Conservation (phyloP, 1,284 basidiomycete genomes). For the Pholiota adiposa region DNA sequence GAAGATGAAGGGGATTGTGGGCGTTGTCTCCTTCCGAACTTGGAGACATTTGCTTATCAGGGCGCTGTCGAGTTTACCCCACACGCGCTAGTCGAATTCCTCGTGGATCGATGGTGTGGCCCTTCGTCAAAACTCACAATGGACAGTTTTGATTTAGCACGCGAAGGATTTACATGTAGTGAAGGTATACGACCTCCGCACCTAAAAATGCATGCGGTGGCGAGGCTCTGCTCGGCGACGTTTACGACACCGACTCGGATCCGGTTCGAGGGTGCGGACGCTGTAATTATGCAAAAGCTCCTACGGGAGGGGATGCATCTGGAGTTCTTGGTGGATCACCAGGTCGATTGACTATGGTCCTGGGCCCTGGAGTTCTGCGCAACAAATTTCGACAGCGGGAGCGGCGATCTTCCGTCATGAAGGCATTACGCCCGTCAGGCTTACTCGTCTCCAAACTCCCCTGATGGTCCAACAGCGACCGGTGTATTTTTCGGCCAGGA, state of each 20-base stretch:
- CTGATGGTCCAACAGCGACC: too few relatives aligned
- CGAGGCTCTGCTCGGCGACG: slow-evolving; percentile 13
- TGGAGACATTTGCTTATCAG: slow-evolving; percentile 22
- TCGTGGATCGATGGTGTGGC: slow-evolving; percentile 16
- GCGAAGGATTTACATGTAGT: too few relatives aligned
- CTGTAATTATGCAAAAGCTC: slow-evolving; percentile 8
- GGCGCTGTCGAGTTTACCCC: slow-evolving; percentile 17
- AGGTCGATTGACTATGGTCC: slow-evolving; percentile 6
- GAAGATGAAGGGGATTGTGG: background rate
- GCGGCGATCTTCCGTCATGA: too few relatives aligned
- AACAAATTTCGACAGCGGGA: too few relatives aligned
- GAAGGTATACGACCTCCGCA: background rate
- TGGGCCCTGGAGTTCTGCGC: too few relatives aligned
- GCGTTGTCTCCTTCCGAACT: slow-evolving; percentile 12
- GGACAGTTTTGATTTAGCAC: background rate
- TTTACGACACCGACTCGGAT: slow-evolving; percentile 20
- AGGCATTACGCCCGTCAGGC: too few relatives aligned
- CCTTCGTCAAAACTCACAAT: background rate
- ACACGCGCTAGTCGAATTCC: slow-evolving; percentile 16
- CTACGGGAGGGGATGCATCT: slow-evolving; percentile 20
- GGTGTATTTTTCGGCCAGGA: too few relatives aligned
- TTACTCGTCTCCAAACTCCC: too few relatives aligned
- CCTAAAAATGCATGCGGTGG: background rate
- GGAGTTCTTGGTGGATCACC: slow-evolving; percentile 18
- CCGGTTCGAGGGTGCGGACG: slow-evolving; percentile 16